phyloP scores from a whole-genome alignment of 202 grass and related monocot species.

The Schoenoplectus tabernaemontani region DNA sequence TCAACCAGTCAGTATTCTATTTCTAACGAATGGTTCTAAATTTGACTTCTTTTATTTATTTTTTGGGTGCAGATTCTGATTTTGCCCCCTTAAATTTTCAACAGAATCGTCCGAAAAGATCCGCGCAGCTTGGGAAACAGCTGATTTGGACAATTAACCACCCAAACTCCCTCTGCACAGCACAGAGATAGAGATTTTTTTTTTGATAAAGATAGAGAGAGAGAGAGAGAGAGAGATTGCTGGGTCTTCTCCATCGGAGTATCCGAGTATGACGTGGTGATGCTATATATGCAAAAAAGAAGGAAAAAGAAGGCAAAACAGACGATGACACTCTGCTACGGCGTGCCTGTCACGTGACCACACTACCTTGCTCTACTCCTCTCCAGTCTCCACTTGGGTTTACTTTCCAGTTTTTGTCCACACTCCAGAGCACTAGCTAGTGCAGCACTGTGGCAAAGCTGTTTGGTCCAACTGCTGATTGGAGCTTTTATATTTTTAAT shows the following conservation, averaged over 20 bases:
- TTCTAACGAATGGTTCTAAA: no score
- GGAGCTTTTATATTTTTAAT: no score
- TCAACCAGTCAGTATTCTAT: no score
- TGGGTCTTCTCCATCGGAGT: neutral
- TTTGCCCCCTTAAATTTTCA: neutral
- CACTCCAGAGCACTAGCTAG: neutral
- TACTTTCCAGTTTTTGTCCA: neutral
- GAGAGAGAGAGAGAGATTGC: neutral
- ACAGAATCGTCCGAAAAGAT: neutral
- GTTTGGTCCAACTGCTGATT: neutral
- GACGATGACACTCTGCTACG: neutral
- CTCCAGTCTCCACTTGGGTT: neutral
- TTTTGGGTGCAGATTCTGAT: no score
- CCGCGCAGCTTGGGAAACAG: neutral
- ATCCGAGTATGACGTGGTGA: neutral
- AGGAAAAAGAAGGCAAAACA: neutral
- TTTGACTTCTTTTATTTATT: no score
- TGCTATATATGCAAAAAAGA: neutral
- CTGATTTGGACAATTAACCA: neutral
- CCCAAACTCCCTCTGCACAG: neutral
- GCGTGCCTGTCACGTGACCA: constrained; percentile 12
- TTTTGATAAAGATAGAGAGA: neutral
- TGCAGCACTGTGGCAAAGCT: neutral
- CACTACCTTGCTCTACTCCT: neutral
- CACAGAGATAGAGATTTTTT: no score